phyloP scores from a whole-genome alignment of 192 early-diverging fungal species.

The Linnemannia zychae region DNA sequence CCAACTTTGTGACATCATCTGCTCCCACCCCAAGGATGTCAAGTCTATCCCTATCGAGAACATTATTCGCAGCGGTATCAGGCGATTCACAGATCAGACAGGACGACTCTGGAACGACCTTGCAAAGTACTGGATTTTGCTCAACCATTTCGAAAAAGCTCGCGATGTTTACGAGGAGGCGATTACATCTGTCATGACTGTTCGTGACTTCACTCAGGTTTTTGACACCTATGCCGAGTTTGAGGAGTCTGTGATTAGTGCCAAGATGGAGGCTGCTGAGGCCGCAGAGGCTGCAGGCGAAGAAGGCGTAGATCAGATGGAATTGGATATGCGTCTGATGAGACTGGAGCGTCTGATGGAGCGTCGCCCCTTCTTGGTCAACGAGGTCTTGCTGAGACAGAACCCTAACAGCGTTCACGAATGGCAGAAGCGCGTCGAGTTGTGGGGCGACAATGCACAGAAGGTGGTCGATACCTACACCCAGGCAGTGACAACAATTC shows the following conservation, averaged over 20 bases:
- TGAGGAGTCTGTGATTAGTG: slow-evolving; percentile 83
- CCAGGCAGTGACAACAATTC: slow-evolving; percentile 78
- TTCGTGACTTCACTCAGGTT: slow-evolving; percentile 94
- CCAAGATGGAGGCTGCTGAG: slow-evolving; percentile 80
- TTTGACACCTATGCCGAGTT: slow-evolving; percentile 98
- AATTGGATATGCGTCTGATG: slow-evolving; percentile 86
- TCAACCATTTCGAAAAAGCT: slow-evolving; percentile 86
- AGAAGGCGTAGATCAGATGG: slow-evolving; percentile 62
- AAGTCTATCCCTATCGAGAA: slow-evolving; percentile 81
- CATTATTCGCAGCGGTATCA: slow-evolving; percentile 89
- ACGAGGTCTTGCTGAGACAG: slow-evolving; percentile 92
- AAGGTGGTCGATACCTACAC: slow-evolving; percentile 81
- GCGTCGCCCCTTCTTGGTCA: slow-evolving; percentile 92
- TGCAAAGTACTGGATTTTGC: slow-evolving; percentile 84
- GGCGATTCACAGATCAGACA: slow-evolving; percentile 84
- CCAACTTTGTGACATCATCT: slow-evolving; percentile 85
- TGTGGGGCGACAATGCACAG: slow-evolving; percentile 72
- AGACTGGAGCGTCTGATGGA: slow-evolving; percentile 94
- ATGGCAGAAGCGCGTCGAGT: slow-evolving; percentile 89
- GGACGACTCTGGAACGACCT: slow-evolving; percentile 92
- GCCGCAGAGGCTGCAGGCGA: slow-evolving; percentile 67
- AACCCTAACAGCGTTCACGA: slow-evolving; percentile 92
- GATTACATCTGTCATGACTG: slow-evolving; percentile 79
- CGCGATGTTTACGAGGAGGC: slow-evolving; percentile 97
- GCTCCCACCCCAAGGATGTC: slow-evolving; percentile 77